Evolutionary conservation across 1,139 yeast genomes (phyloP).

Genomic region (Suhomyces coccinellae): DNA sequence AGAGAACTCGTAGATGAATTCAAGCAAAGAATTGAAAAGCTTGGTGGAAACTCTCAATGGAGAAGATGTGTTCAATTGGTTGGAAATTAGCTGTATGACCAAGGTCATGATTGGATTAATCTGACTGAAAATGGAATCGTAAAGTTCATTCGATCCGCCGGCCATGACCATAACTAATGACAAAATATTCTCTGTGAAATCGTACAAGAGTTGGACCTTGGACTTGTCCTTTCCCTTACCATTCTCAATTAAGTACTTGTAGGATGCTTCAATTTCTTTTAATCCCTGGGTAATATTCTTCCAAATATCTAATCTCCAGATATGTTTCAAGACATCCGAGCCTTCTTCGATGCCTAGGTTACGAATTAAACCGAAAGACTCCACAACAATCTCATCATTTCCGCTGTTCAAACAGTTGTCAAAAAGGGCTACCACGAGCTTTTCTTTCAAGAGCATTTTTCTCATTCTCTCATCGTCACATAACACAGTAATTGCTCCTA

Average conservation of each 20-base stretch:
- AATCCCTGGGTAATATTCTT: constrained; percentile 53
- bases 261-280: constrained; percentile 49
- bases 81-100: constrained; percentile 42
- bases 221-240: constrained; percentile 40
- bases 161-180: constrained; percentile 70
- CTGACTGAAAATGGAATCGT: constrained; percentile 48
- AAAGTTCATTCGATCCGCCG: constrained; percentile 62
- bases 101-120: constrained; percentile 46
- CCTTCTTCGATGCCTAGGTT: constrained; percentile 86
- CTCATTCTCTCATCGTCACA: constrained; percentile 71
- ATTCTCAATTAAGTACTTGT: constrained; percentile 40
- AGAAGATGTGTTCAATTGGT: constrained; percentile 22
- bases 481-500: constrained; percentile 69
- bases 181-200: constrained; percentile 70
- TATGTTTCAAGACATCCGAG: constrained; percentile 70
- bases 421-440: constrained; percentile 61
- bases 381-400: constrained; percentile 74
- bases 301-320: constrained; percentile 83
- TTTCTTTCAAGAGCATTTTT: constrained; percentile 64
- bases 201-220: constrained; percentile 52
- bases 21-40: constrained; percentile 55
- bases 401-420: constrained; percentile 66
- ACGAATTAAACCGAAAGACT: constrained; percentile 76
- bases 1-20: constrained; percentile 65
- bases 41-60: constrained; percentile 39